A percentile compares a stretch with the other conserved stretches of the same genome.
These are phyloP conservation scores for Musa acuminata DNA, from an alignment of 176 grass and related monocot genomes.

Conservation along the genomic window DNA sequence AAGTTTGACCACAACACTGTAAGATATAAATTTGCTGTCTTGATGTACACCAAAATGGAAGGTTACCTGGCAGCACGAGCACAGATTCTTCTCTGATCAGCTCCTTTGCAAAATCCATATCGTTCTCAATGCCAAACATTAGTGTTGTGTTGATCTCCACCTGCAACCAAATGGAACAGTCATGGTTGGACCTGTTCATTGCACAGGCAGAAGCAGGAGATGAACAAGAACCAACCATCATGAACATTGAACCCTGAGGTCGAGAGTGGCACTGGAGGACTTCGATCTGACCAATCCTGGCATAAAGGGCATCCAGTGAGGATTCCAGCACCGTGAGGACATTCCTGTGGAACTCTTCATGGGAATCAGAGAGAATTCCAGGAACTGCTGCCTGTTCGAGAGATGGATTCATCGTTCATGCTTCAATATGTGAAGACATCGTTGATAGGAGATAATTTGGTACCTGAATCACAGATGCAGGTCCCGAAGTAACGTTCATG, in stretches of 20 bases:
- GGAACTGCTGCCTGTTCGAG: constrained; percentile 54
- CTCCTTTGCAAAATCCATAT: constrained; percentile 62
- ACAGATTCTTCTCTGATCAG: constrained; percentile 94
- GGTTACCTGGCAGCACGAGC: constrained; percentile 63
- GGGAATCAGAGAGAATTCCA: constrained; percentile 42
- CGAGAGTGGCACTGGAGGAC: constrained; percentile 51
- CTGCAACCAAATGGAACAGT: constrained; percentile 24
- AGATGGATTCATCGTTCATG: neutral
- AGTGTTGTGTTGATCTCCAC: constrained; percentile 66
- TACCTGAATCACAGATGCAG: constrained; percentile 77
- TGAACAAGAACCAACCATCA: constrained; percentile 46
- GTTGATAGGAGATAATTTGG: neutral
- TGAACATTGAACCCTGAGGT: constrained; percentile 90
- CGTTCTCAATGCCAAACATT: constrained; percentile 48
- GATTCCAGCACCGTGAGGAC: constrained; percentile 45
- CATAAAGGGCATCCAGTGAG: constrained; percentile 43
- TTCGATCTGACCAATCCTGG: constrained; percentile 51
- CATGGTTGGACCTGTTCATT: too few species aligned
- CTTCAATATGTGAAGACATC: neutral
- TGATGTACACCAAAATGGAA: neutral
- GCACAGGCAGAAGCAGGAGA: neutral
- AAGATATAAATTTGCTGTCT: too few species aligned
- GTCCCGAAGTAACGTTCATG: constrained; percentile 70
- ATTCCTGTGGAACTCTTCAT: constrained; percentile 51
- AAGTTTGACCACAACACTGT: too few species aligned